A percentile compares a stretch with the other conserved stretches of the same genome.
These are phyloP conservation scores for Fraxinus dipetala DNA, from an alignment of 305 asterid genomes.

Conservation along the genomic window DNA sequence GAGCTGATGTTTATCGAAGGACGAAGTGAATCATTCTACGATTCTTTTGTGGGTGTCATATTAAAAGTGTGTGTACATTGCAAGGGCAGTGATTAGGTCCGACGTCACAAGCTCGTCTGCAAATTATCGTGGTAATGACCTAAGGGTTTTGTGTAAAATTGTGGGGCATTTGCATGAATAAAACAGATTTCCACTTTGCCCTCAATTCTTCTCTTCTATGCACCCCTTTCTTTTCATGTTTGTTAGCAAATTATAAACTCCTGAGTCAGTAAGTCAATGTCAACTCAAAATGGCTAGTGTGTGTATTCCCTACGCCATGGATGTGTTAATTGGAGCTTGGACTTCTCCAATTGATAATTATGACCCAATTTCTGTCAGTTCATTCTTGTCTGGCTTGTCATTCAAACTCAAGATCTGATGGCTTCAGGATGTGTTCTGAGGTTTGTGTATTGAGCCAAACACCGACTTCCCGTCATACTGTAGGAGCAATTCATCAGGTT, in stretches of 20 bases:
- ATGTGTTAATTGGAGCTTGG: not conserved
- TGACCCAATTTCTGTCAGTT: not conserved
- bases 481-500: not conserved
- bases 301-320: not conserved
- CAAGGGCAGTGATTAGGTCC: not conserved
- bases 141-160: not conserved
- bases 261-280: not conserved
- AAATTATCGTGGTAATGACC: no score
- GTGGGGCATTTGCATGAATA: not conserved
- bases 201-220: not conserved
- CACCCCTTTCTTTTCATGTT: not conserved
- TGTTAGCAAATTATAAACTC: not conserved
- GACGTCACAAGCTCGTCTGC: not conserved
- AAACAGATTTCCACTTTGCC: not conserved
- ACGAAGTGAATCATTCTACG: not conserved
- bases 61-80: not conserved
- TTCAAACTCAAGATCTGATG: not conserved
- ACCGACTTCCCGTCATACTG: not conserved
- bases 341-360: not conserved
- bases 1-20: conserved; percentile 1
- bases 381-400: not conserved
- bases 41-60: not conserved
- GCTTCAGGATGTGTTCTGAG: not conserved
- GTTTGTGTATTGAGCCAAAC: not conserved
- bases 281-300: not conserved